Evolutionary conservation across 225 moss, liverwort and hornwort species (phyloP).

Genomic region (Takakia lepidozioides): DNA sequence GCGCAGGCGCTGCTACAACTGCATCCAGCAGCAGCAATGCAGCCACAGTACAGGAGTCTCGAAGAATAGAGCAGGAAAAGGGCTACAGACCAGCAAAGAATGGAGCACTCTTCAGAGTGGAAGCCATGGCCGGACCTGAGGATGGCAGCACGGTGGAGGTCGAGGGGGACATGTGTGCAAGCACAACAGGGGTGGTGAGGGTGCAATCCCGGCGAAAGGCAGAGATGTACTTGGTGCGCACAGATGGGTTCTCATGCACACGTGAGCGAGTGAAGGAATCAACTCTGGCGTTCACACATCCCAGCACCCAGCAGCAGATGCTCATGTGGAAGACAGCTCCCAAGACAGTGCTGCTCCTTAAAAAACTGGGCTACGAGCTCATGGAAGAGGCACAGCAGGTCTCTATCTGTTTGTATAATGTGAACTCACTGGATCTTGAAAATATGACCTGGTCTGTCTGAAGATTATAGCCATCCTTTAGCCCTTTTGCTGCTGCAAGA

Average conservation of each 20-base stretch:
- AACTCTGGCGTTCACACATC: slow-evolving; percentile 87
- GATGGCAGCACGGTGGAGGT: slow-evolving; percentile 20
- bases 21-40: slow-evolving; percentile 20
- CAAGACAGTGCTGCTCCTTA: slow-evolving; percentile 66
- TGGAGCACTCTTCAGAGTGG: slow-evolving; percentile 33
- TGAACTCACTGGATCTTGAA: too few species aligned
- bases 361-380: slow-evolving; percentile 82
- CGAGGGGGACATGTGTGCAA: slow-evolving; percentile 89
- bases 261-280: slow-evolving; percentile 92
- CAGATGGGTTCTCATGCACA: slow-evolving; percentile 87
- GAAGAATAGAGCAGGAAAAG: slow-evolving; percentile 14
- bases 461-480: too few species aligned
- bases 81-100: slow-evolving; percentile 6
- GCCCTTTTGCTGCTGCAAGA: too few species aligned
- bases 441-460: too few species aligned
- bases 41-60: slow-evolving; percentile 4
- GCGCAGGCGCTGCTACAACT: neutral
- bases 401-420: too few species aligned
- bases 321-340: slow-evolving; percentile 98
- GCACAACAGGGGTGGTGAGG: slow-evolving; percentile 90
- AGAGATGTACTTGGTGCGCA: slow-evolving; percentile 94
- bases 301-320: slow-evolving; percentile 98
- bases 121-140: slow-evolving; percentile 11
- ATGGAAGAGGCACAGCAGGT: slow-evolving; percentile 56
- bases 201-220: slow-evolving; percentile 89